These are phyloP conservation scores for Pseudozyma tsukubaensis DNA, from an alignment of 1,284 basidiomycete species.

Conservation along the genomic window DNA sequence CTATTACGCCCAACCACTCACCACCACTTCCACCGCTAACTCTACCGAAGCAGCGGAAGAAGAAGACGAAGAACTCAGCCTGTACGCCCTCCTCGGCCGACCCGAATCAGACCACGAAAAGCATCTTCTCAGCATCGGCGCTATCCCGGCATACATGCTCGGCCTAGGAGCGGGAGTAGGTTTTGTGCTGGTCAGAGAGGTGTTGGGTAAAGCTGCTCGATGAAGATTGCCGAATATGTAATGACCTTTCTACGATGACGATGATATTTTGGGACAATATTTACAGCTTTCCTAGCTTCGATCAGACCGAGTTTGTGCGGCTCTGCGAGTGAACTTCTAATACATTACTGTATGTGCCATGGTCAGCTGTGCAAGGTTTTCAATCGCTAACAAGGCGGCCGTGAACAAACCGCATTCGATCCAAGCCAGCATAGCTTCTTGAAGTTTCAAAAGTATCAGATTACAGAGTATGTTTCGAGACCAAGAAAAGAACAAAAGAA, in stretches of 20 bases:
- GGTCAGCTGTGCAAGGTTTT: too few relatives aligned
- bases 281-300: too few relatives aligned
- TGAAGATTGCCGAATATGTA: neutral
- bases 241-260: neutral
- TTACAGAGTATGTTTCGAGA: too few relatives aligned
- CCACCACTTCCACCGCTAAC: neutral
- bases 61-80: slow-evolving; percentile 23
- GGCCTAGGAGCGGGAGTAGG: slow-evolving; percentile 53
- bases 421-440: too few relatives aligned
- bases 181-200: slow-evolving; percentile 52
- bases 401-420: too few relatives aligned
- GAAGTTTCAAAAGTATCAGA: too few relatives aligned
- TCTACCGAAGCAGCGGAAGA: neutral
- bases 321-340: too few relatives aligned
- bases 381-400: too few relatives aligned
- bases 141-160: slow-evolving; percentile 58
- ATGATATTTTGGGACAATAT: too few relatives aligned
- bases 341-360: too few relatives aligned
- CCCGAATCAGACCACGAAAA: slow-evolving; percentile 25
- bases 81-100: slow-evolving; percentile 31
- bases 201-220: slow-evolving; percentile 14
- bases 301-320: too few relatives aligned
- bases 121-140: slow-evolving; percentile 38
- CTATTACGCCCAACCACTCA: slow-evolving; percentile 22
- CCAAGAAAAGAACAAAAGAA: too few relatives aligned